Evolutionary conservation across 1,284 basidiomycete genomes (phyloP), one percentile per base, ranked within the genome.

Genomic region (Cerrena zonata): DNA sequence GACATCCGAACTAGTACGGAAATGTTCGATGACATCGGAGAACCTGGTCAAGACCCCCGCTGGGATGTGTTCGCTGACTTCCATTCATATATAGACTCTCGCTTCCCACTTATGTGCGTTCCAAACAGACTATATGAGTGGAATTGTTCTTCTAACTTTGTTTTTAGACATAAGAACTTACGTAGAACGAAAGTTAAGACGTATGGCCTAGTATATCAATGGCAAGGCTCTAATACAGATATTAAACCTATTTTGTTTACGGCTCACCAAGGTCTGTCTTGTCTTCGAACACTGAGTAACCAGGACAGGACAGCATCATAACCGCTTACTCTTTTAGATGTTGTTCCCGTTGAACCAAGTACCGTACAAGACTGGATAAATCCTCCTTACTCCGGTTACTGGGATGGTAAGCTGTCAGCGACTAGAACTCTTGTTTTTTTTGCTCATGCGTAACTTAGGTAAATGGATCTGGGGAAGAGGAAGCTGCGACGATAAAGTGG

Each of bases 211-310:
- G 69, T 89, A 1, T 87, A 77, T 58, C 77, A 80, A 34, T 85
- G 83, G 78, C 63, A 72, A 39, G 88, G 87, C 18, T 72, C 72
- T 0, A 71, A 84, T 53, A 46, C 64, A 1, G 60, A 66, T 4
- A 69, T 86, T 50, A 84, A 86, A 61, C 87, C 86, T 0, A 62
- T 85, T 2, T 69, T 89, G 30, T 64, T 90, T 40, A 76, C 79
- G 19, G 83, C 75, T 0, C 86, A 89, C 58, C 82, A 86, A 69
- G 84, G 82, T 74, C 44, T 53, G 61, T 21, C 30, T n/a, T n/a
- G n/a, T n/a, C n/a, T 50, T n/a, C 18, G 18, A 48, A 39, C n/a
- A 24, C 24, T 24, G 52, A 37, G 45, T 23, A 25, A 25, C n/a
- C n/a, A 36, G 34, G 11, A 36, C n/a, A n/a, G 10, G 34, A n/a